Evolutionary conservation across 805 yeast species (phyloP), one percentile per base, ranked within the genome.

Genomic region (Yarrowia keelungensis): DNA sequence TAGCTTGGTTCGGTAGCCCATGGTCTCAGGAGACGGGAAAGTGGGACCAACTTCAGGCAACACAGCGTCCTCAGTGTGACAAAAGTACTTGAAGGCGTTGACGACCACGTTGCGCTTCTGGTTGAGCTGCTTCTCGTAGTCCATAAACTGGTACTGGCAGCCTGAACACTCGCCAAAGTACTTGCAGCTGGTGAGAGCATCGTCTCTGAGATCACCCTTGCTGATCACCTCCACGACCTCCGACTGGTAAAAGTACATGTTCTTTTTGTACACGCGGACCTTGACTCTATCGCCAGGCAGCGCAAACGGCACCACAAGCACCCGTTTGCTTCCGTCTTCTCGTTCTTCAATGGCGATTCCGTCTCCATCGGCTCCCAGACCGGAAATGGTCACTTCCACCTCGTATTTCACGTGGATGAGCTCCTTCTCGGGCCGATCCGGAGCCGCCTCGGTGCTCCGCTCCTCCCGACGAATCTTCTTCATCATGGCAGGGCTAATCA

Each of bases 81-180:
- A 80, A 75, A 91, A 88, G 76, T 83, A 89, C 70, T 85, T 84
- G 79, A 87, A 95, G 0, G 99, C 99, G 74, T 91, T 90, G 32
- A 77, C 83, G 36, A 95, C 89, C 1, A 96, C 92, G 36, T 86
- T 80, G 70, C 86, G 84, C 77, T 95, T 95, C 75, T 90, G 83
- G 65, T 78, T 79, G 67, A 95, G 81, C 79, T 94, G 98, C 50
- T 87, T 82, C 0, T 83, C 83, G 76, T 95, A 95, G 2, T 85
- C 82, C 42, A 92, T 80, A 77, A 87, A 87, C 76, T 95, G 98
- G 76, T 87, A 92, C 79, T 95, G 98, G 77, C 98, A 93, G 3
- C 98, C 98, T 0, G 97, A 91, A 77, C 98, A 93, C 71, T 86
- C 86, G 14, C 97, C 97, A 79, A 94, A 95, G 79, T 95, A 95